Conservation (phyloP, 805 yeast genomes). For the Spathaspora boniae region DNA sequence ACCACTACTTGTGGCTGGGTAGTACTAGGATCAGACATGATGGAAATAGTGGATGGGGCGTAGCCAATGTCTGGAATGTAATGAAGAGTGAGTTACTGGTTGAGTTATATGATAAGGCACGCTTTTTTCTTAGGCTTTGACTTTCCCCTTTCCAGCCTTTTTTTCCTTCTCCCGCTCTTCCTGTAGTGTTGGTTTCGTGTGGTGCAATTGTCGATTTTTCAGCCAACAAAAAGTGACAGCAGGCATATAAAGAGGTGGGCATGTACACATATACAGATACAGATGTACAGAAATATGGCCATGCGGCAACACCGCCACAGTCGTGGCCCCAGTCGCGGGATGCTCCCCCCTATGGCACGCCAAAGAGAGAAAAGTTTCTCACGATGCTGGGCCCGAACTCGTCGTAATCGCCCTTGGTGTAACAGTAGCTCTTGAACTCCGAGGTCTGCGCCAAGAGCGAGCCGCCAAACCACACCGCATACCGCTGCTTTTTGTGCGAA, state of each 20-base stretch:
- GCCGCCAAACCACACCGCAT: slow-evolving; percentile 99
- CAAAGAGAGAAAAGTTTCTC: slow-evolving; percentile 91
- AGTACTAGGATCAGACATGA: slow-evolving; percentile 19
- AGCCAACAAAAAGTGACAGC: not conserved
- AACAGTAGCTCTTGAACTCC: slow-evolving; percentile 93
- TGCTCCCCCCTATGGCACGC: slow-evolving; percentile 75
- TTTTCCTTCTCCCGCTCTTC: not conserved
- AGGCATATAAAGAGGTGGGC: not conserved
- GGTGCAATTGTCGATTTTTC: not conserved
- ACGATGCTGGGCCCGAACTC: slow-evolving; percentile 98
- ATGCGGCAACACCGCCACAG: too few species aligned
- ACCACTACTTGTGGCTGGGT: slow-evolving; percentile 30
- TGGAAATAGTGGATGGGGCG: not conserved
- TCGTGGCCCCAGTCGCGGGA: too few species aligned
- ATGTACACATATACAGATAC: not conserved
- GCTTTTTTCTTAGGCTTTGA: too few species aligned
- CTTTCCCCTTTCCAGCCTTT: not conserved
- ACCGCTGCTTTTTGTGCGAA: slow-evolving; percentile 94
- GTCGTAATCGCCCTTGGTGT: slow-evolving; percentile 95
- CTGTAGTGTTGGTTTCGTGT: not conserved
- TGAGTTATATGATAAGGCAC: too few species aligned
- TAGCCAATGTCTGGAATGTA: too few species aligned
- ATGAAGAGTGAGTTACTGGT: too few species aligned
- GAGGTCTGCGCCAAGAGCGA: slow-evolving; percentile 94
- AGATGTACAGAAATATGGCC: slow-evolving; percentile 1